phyloP scores from a whole-genome alignment of 148 eudicot species.

The Vaccinium vitisidaea region DNA sequence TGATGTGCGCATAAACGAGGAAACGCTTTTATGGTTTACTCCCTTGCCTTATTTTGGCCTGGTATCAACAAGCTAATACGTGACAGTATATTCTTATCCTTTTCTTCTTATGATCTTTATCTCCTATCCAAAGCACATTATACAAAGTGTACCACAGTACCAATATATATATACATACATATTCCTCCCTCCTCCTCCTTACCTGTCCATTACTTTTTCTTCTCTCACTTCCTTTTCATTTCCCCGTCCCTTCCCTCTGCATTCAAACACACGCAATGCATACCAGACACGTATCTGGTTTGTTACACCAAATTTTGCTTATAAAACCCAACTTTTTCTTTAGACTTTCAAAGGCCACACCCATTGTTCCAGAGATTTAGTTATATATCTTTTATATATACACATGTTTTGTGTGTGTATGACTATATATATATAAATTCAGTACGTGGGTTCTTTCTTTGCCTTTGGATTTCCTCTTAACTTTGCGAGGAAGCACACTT shows the following conservation, averaged over 20 bases:
- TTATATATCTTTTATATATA: background rate
- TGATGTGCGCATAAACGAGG: background rate
- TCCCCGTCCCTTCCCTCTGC: background rate
- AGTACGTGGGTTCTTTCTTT: slow-evolving; percentile 33
- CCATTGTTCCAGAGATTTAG: too few species aligned
- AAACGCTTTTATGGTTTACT: background rate
- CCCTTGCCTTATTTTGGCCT: background rate
- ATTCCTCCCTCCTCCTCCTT: background rate
- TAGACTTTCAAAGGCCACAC: too few species aligned
- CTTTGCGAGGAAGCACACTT: slow-evolving; percentile 22
- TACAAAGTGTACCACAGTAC: background rate
- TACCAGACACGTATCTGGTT: too few species aligned
- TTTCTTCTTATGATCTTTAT: background rate
- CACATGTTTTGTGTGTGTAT: background rate
- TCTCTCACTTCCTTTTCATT: background rate
- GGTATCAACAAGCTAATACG: background rate
- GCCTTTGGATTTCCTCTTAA: slow-evolving; percentile 31
- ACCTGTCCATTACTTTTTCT: background rate
- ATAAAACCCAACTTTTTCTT: too few species aligned
- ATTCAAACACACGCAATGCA: too few species aligned
- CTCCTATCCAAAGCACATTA: background rate
- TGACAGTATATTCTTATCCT: background rate
- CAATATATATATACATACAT: too few species aligned
- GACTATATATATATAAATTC: background rate
- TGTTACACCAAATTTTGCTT: too few species aligned